Base-by-base conservation (phyloP, 495 filamentous ascomycete genomes). In the Rostrohypoxylon terebratum region DNA sequence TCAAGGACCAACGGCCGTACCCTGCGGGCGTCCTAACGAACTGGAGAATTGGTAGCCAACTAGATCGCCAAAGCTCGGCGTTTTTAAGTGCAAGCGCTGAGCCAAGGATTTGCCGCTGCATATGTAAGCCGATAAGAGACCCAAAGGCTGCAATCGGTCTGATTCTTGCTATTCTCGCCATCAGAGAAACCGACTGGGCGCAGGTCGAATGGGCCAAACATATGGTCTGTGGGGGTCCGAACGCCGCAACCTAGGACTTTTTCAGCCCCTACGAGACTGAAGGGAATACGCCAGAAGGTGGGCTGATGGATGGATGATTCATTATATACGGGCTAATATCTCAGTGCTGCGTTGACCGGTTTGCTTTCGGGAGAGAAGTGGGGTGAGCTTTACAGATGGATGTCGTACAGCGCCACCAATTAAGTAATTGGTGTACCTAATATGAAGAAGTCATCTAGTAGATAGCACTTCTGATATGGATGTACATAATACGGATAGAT, bases 1-100 rank as follows among this genome's bases (percentile, higher is more conserved):
- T 84, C 70, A 86, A 88, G 68, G 82, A 87, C 45, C 80, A 83
- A 11, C 81, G 78, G 9, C 89, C 88, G 8, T 84, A 86, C 68
- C 76, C 86, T 3, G 75, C 75, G 1, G 90, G 87, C 1, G 75
- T 81, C 5, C 83, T 87, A 45, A 74, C 79, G 8, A 78, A 85
- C 47, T 88, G 83, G 83, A 83, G 80, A 63, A 75, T 74, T 1
- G 82, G 79, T 8, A 78, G 77, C 11, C 74, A 87, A 31, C 79
- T 82, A 59, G 84, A 89, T 25, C 78, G 75, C 36, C 84, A 90
- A 48, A 84, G 83, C 31, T 66, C 66, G 31, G 63, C 58, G 0
- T 85, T 87, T 55, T 64, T 87, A 23, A 75, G 68, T 18, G 70
- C 69, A 16, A 63, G 66, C 3, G 62, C 57, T 1, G 66, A 70